A percentile compares a stretch with the other conserved stretches of the same genome.
Evolutionary conservation across 805 yeast genomes (phyloP).

Genomic region (Lipomyces sp.): DNA sequence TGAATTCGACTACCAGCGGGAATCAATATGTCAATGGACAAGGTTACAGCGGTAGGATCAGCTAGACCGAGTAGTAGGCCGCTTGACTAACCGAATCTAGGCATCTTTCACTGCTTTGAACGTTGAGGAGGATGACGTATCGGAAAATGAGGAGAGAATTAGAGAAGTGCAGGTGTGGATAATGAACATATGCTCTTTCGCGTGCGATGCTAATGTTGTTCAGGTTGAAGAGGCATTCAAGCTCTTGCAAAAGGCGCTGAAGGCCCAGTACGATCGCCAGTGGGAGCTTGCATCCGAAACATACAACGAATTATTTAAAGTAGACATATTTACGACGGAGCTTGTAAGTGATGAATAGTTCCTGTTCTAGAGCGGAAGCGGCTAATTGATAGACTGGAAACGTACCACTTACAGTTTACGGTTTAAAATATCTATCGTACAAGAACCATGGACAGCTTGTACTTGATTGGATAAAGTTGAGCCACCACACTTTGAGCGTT

Average conservation of each 20-base stretch:
- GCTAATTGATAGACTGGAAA: constrained; percentile 15
- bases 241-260: constrained; percentile 72
- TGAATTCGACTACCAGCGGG: neutral
- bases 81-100: constrained; percentile 11
- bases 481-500: constrained; percentile 39
- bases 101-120: constrained; percentile 75
- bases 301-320: constrained; percentile 67
- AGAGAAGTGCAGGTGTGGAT: constrained; percentile 72
- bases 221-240: constrained; percentile 78
- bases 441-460: constrained; percentile 81
- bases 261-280: constrained; percentile 57
- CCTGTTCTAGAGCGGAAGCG: neutral
- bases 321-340: constrained; percentile 64
- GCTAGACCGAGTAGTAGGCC: neutral
- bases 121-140: constrained; percentile 63
- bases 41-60: constrained; percentile 8
- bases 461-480: constrained; percentile 49
- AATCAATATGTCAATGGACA: constrained; percentile 1
- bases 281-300: constrained; percentile 56
- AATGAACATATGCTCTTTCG: neutral
- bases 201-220: neutral
- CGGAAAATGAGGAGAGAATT: constrained; percentile 86
- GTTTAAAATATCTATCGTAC: constrained; percentile 74
- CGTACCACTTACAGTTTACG: constrained; percentile 70
- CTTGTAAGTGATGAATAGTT: constrained; percentile 16